These are phyloP conservation scores for Cenchrus americanus DNA, from an alignment of 176 grass and related monocot genomes.

Conservation along the genomic window DNA sequence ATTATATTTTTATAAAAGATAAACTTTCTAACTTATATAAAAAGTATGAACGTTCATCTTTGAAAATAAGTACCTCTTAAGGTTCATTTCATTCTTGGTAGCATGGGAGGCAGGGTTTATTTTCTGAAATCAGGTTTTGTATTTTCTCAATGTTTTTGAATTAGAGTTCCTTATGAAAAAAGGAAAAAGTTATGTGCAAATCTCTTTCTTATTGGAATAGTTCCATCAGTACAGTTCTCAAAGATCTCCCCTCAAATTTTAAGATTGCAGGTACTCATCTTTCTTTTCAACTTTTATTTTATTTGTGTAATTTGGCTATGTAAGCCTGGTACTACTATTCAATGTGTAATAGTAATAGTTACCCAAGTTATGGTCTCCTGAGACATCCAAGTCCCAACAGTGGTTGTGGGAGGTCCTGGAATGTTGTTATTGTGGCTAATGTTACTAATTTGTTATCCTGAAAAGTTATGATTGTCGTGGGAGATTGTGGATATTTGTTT, in stretches of 20 bases:
- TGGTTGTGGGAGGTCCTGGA: not conserved
- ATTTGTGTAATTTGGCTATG: not conserved
- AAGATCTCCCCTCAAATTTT: not conserved
- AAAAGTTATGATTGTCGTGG: not conserved
- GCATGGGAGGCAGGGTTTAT: not conserved
- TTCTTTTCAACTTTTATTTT: not conserved
- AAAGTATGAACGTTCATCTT: not conserved
- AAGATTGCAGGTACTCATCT: not conserved
- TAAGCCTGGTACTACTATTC: not conserved
- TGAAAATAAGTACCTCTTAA: not conserved
- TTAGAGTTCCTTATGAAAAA: not conserved
- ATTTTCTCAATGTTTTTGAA: not conserved
- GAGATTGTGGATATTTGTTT: slow-evolving; percentile 8
- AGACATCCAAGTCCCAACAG: not conserved
- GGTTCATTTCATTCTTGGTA: not conserved
- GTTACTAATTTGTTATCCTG: slow-evolving; percentile 1
- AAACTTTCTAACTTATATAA: not conserved
- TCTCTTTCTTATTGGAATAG: not conserved
- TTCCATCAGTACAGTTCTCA: slow-evolving; percentile 12
- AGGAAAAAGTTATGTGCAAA: not conserved
- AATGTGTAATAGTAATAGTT: slow-evolving; percentile 3
- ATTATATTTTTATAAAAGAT: not conserved
- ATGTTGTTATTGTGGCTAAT: not conserved
- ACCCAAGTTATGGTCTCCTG: slow-evolving; percentile 8
- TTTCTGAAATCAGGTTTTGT: not conserved